phyloP scores from a whole-genome alignment of 2,329 filamentous ascomycete species.

The Xylariaceae sp. region DNA sequence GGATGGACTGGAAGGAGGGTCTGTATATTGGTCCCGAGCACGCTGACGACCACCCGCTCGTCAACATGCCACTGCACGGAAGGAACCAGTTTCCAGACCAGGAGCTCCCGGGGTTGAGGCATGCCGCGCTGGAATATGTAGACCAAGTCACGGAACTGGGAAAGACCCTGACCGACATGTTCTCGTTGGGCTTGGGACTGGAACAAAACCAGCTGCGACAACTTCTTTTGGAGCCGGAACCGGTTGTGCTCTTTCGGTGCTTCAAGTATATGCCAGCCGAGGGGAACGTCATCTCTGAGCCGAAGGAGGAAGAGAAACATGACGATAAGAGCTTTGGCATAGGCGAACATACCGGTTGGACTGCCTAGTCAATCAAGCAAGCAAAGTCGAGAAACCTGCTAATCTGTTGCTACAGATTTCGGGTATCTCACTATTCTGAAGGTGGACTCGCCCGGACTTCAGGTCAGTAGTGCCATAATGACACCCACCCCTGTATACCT shows the following conservation, averaged over 20 bases:
- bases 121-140: not conserved
- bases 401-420: not conserved
- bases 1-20: not conserved
- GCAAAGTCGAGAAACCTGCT: not conserved
- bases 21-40: not conserved
- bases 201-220: not conserved
- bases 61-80: not conserved
- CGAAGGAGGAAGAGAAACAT: not conserved
- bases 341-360: not conserved
- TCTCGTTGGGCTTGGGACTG: not conserved
- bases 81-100: not conserved
- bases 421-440: slow-evolving; percentile 1
- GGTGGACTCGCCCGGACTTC: not conserved
- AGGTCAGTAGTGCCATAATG: not conserved
- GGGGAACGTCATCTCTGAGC: not conserved
- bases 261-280: not conserved
- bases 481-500: not conserved
- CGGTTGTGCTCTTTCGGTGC: not conserved
- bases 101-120: not conserved
- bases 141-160: not conserved
- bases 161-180: not conserved
- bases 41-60: not conserved
- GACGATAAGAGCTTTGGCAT: not conserved
- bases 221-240: not conserved
- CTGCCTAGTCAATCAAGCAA: not conserved